phyloP scores from a whole-genome alignment of 148 eudicot species.

The Agrostemma githago region DNA sequence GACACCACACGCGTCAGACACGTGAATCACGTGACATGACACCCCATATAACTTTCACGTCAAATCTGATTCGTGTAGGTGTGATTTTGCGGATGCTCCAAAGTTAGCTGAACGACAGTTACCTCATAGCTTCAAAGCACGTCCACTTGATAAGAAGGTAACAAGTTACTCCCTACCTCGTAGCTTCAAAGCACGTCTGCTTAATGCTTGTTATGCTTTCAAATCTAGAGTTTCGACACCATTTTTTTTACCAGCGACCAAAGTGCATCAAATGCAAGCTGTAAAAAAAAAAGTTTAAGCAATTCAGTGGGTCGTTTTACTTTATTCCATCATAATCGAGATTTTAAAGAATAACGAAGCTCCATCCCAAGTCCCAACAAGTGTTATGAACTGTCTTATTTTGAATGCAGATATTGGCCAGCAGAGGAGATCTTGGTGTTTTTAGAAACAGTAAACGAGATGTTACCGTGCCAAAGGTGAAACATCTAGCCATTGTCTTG shows the following conservation, averaged over 20 bases:
- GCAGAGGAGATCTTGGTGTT: slow-evolving; percentile 79
- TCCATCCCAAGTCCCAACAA: not conserved
- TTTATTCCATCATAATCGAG: not conserved
- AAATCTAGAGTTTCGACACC: not conserved
- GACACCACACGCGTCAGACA: too few relatives aligned
- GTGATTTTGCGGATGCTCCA: slow-evolving; percentile 28
- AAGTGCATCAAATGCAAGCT: not conserved
- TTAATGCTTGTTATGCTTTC: not conserved
- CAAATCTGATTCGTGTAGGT: slow-evolving; percentile 30
- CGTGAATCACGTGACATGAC: too few relatives aligned
- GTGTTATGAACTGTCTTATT: slow-evolving; percentile 2
- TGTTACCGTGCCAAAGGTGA: slow-evolving; percentile 69
- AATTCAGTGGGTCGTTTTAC: not conserved
- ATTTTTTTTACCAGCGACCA: not conserved
- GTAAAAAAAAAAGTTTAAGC: not conserved
- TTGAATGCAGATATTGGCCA: slow-evolving; percentile 59
- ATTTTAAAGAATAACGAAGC: not conserved
- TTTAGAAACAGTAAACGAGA: slow-evolving; percentile 69
- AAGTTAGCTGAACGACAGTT: slow-evolving; percentile 33
- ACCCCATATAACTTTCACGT: slow-evolving; percentile 4
- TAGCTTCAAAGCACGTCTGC: too few relatives aligned
- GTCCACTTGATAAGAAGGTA: slow-evolving; percentile 57
- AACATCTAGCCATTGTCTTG: slow-evolving; percentile 9
- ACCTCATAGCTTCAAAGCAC: slow-evolving; percentile 60
- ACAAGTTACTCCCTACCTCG: slow-evolving; percentile 1